A percentile compares a stretch with the other conserved stretches of the same genome.
Conservation (phyloP, 2,329 filamentous ascomycete genomes). For the Grosmannia penicillata region DNA sequence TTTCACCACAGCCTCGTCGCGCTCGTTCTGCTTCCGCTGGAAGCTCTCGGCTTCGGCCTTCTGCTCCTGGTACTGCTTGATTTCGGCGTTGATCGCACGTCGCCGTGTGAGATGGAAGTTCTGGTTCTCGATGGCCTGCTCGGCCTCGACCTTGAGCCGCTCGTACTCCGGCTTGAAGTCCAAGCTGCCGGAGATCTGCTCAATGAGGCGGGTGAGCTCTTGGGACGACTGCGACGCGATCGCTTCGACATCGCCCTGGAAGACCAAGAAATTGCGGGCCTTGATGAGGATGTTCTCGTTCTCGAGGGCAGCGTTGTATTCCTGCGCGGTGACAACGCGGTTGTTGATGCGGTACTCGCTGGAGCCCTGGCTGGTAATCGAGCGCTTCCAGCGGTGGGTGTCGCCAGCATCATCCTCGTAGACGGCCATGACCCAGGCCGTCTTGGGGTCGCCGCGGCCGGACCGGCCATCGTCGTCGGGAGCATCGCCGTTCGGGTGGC, state of each 20-base stretch:
- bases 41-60: constrained; percentile 92
- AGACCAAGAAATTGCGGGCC: constrained; percentile 93
- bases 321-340: constrained; percentile 68
- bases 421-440: constrained; percentile 97
- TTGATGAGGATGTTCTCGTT: constrained; percentile 95
- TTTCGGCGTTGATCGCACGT: constrained; percentile 90
- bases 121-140: constrained; percentile 78
- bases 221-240: constrained; percentile 92
- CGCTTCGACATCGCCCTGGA: constrained; percentile 94
- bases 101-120: constrained; percentile 78
- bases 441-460: constrained; percentile 73
- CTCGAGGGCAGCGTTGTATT: constrained; percentile 89
- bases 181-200: constrained; percentile 92
- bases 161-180: constrained; percentile 95
- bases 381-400: constrained; percentile 90
- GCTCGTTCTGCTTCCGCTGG: constrained; percentile 76
- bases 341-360: constrained; percentile 98
- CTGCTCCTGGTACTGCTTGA: constrained; percentile 94
- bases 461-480: constrained; percentile 48
- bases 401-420: constrained; percentile 96
- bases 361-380: constrained; percentile 73
- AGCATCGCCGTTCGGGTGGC: constrained; percentile 44
- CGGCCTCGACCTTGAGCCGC: constrained; percentile 68
- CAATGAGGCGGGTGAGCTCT: constrained; percentile 83
- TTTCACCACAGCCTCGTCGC: constrained; percentile 79